Percentiles rank a stretch among this genome's conserved stretches.
Evolutionary conservation across 768 basidiomycete species (phyloP).

Genomic region (Albatrellus ellisii): DNA sequence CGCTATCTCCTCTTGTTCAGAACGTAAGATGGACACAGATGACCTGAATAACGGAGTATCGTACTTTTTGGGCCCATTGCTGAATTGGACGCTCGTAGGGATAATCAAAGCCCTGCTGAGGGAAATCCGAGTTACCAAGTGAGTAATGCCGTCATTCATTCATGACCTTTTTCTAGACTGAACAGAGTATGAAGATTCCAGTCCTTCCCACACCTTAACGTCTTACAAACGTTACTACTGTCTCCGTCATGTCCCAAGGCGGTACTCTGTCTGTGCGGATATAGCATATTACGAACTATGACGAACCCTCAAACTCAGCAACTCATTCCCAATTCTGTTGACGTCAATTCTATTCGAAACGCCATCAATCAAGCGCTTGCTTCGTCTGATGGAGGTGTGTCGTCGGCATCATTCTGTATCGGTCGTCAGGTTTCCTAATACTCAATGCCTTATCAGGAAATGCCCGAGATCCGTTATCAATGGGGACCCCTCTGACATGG

Average conservation of each 20-base stretch:
- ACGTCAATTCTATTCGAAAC: constrained; percentile 26
- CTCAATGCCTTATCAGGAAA: neutral
- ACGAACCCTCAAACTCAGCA: constrained; percentile 27
- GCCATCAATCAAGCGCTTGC: constrained; percentile 28
- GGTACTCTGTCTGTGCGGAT: constrained; percentile 51
- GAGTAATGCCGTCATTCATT: neutral
- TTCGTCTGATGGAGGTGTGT: constrained; percentile 25
- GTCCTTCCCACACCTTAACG: constrained; percentile 41
- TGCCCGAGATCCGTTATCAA: neutral
- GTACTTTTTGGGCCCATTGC: constrained; percentile 59
- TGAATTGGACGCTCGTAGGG: constrained; percentile 73
- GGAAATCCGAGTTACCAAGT: constrained; percentile 32
- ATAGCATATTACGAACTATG: constrained; percentile 33
- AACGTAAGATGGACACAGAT: constrained; percentile 52
- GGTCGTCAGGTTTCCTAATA: too few relatives aligned
- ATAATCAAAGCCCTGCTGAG: constrained; percentile 49
- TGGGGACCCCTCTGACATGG: constrained; percentile 18
- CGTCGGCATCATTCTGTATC: neutral
- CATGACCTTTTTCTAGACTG: neutral
- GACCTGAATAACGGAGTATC: constrained; percentile 61
- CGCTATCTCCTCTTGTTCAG: constrained; percentile 36
- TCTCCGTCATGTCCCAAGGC: constrained; percentile 53
- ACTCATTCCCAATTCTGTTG: constrained; percentile 20
- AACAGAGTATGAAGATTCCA: constrained; percentile 25
- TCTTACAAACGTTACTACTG: constrained; percentile 52